Base-by-base conservation (phyloP, 768 basidiomycete species). In the Udeniomyces megalosporus region DNA sequence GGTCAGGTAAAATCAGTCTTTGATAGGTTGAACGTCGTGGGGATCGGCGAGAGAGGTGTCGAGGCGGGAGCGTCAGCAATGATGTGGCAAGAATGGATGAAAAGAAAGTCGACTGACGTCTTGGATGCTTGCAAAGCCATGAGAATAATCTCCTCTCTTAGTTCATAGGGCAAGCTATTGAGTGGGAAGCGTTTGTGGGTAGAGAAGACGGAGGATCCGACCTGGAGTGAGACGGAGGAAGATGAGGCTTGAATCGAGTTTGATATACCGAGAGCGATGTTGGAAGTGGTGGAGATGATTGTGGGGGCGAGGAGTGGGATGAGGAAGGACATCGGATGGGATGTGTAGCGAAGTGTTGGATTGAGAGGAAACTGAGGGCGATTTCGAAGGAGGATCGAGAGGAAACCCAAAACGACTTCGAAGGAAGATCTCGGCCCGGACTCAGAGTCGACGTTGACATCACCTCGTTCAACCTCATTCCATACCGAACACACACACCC, bases 181-280 rank as follows among this genome's bases (percentile, higher is more conserved):
- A 70, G 59, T 5, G 67, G 67, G 58, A 71, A 71, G 17, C 59
- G 48, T 38, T 69, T 64, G 22, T 52, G 50, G 29, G 66, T 68
- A 10, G 68, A 61, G 48, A 68, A 71, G 31, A 71, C 71, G 14
- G 50, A 58, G 28, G 35, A 48, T 20, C 70, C 70, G 54, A 71
- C 65, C 57, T 70, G 67, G 60, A 71, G 56, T 12, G 68, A 67
- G 29, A 71, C 66, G 8, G 65, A 66, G n/a, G 66, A 65, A 3
- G 50, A 50, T 47, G 65, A 64, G 32, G 67, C 68, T 45, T 70
- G 69, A 29, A 67, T 35, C 8, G 68, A 66, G 60, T 71, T 71
- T 56, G 69, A 67, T 42, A 71, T 65, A 0, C 70, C 70, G 34
- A 71, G 63, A n/a, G 35, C 61, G 4, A 63, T 17, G 14, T 63